phyloP scores from a whole-genome alignment of 2,329 filamentous ascomycete genomes.

The Cladosporium velox region DNA sequence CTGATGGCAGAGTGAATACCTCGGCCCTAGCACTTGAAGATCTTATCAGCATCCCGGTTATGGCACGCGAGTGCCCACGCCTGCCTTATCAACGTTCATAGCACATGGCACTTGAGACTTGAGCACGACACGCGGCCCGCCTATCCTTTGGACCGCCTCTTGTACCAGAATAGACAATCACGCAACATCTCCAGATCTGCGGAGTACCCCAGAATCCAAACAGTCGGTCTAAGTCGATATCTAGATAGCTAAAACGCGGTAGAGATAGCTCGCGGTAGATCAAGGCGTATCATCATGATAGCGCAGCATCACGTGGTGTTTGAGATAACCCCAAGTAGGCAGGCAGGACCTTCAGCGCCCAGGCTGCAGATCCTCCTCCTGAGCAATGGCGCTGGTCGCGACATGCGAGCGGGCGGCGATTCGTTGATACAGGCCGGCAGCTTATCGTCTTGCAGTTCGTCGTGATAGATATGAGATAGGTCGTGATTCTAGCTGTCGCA shows the following conservation, averaged over 20 bases:
- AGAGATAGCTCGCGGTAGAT: slow-evolving; percentile 1
- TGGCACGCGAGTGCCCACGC: slow-evolving; percentile 10
- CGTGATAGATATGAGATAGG: slow-evolving; percentile 21
- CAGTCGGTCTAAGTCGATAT: background rate
- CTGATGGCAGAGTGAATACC: background rate
- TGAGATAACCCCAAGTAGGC: slow-evolving; percentile 19
- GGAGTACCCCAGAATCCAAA: slow-evolving; percentile 17
- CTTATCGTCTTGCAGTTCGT: slow-evolving; percentile 20
- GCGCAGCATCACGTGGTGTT: slow-evolving; percentile 15
- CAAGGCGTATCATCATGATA: background rate
- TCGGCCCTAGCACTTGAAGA: background rate
- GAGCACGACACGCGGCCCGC: slow-evolving; percentile 14
- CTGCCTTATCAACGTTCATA: slow-evolving; percentile 11
- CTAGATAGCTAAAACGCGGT: slow-evolving; percentile 5
- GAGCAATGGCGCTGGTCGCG: slow-evolving; percentile 19
- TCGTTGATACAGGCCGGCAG: slow-evolving; percentile 6
- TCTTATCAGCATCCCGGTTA: slow-evolving; percentile 10
- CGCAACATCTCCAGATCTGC: slow-evolving; percentile 11
- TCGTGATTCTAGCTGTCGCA: slow-evolving; percentile 8
- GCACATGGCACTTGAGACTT: slow-evolving; percentile 2
- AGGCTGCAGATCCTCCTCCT: slow-evolving; percentile 18
- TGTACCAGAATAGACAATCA: slow-evolving; percentile 2
- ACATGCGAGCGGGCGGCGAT: slow-evolving; percentile 17
- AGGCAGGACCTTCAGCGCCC: slow-evolving; percentile 14
- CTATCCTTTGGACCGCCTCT: background rate